Percentiles rank a stretch among this genome's conserved stretches.
Conservation (phyloP, 2,329 filamentous ascomycete species). For the Colletotrichum limetticola region DNA sequence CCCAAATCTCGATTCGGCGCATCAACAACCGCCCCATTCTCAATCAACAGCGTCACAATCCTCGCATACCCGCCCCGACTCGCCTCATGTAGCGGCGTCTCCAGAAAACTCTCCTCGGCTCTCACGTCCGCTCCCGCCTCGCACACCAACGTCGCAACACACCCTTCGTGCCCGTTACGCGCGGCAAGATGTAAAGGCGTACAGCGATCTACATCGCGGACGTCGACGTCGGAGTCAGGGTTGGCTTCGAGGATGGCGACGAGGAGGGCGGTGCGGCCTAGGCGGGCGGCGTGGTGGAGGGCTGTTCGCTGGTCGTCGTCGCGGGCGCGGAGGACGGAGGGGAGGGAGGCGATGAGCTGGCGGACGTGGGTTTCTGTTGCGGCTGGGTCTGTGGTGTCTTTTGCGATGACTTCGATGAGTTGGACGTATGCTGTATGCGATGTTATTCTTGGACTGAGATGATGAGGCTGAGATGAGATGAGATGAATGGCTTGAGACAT, state of each 20-base stretch:
- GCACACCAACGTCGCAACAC: conserved; percentile 22
- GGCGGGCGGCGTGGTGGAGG: conserved; percentile 34
- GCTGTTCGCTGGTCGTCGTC: conserved; percentile 32
- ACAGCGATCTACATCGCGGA: conserved; percentile 24
- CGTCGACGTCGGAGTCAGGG: conserved; percentile 26
- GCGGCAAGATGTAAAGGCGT: conserved; percentile 36
- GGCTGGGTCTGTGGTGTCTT: conserved; percentile 4
- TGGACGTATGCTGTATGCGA: conserved; percentile 22
- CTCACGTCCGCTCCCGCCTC: conserved; percentile 29
- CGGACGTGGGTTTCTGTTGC: conserved; percentile 26
- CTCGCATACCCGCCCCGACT: conserved; percentile 21
- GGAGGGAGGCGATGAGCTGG: conserved; percentile 33
- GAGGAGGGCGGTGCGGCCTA: conserved; percentile 26
- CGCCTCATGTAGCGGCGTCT: conserved; percentile 35
- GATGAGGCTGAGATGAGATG: not conserved
- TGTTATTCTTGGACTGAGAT: not conserved
- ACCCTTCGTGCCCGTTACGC: conserved; percentile 33
- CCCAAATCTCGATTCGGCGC: conserved; percentile 28
- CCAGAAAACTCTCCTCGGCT: conserved; percentile 34
- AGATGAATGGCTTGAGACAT: not conserved
- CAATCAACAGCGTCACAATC: conserved; percentile 29
- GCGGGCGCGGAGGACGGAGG: conserved; percentile 31
- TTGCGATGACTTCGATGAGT: conserved; percentile 33
- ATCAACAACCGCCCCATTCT: conserved; percentile 32
- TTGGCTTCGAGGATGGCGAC: conserved; percentile 25